These are phyloP conservation scores for Candida yuanshanica DNA, from an alignment of 805 yeast species.

Conservation along the genomic window DNA sequence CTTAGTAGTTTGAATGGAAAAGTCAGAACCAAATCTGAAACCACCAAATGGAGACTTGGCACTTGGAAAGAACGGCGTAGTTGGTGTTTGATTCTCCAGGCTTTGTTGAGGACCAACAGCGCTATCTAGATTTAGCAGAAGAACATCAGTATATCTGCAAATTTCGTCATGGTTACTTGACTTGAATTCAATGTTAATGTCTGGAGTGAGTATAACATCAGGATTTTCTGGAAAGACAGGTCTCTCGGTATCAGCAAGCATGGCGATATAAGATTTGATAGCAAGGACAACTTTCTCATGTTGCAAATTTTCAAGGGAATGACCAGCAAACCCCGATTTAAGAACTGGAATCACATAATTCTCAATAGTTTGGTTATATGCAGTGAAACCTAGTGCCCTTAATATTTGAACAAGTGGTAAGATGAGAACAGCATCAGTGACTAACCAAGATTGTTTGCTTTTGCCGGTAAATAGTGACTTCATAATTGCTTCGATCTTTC, in stretches of 20 bases:
- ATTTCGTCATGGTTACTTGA: constrained; percentile 63
- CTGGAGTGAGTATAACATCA: constrained; percentile 27
- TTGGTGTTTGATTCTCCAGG: constrained; percentile 21
- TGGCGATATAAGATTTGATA: constrained; percentile 64
- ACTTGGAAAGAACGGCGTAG: constrained; percentile 30
- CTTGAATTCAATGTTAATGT: constrained; percentile 25
- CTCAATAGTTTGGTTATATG: constrained; percentile 74
- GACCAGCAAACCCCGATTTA: constrained; percentile 52
- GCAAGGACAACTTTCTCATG: constrained; percentile 71
- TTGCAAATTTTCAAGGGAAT: constrained; percentile 50
- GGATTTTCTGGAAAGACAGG: constrained; percentile 69
- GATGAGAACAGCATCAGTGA: constrained; percentile 54
- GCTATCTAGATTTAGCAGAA: constrained; percentile 56
- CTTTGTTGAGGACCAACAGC: constrained; percentile 41
- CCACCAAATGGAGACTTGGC: constrained; percentile 30
- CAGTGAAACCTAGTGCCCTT: constrained; percentile 74
- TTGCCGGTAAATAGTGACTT: constrained; percentile 48
- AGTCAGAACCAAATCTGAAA: constrained; percentile 38
- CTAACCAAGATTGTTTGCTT: constrained; percentile 73
- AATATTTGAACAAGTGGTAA: constrained; percentile 66
- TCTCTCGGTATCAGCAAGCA: constrained; percentile 58
- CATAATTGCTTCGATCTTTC: constrained; percentile 64
- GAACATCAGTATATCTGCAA: constrained; percentile 46
- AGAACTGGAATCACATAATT: constrained; percentile 69
- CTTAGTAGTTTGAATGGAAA: constrained; percentile 29